phyloP scores from a whole-genome alignment of 345 rosid genomes.

The Trapa bicornis region DNA sequence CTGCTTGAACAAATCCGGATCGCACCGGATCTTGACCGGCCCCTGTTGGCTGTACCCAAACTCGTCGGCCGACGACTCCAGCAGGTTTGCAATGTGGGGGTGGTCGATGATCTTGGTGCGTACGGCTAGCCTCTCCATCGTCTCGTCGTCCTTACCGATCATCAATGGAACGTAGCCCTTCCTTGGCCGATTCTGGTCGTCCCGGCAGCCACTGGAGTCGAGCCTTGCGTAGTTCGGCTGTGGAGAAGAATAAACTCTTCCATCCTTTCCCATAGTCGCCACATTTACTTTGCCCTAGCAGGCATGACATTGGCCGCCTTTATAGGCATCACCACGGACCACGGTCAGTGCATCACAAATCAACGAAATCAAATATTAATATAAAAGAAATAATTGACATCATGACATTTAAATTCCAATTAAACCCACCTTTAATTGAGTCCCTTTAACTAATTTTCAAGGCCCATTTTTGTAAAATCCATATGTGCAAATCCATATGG shows the following conservation, averaged over 20 bases:
- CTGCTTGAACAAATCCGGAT: conserved; percentile 14
- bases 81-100: conserved; percentile 12
- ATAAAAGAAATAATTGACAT: too few relatives aligned
- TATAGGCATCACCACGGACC: background rate
- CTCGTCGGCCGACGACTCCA: conserved; percentile 19
- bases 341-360: background rate
- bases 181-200: conserved; percentile 3
- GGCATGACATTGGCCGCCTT: background rate
- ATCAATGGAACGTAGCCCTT: conserved; percentile 24
- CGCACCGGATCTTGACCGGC: conserved; percentile 16
- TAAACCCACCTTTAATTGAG: background rate
- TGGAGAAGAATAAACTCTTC: background rate
- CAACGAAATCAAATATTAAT: background rate
- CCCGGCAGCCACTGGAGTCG: background rate
- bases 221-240: conserved; percentile 5
- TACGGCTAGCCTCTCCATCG: conserved; percentile 14
- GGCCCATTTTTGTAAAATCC: too few relatives aligned
- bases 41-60: conserved; percentile 17
- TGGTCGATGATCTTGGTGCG: conserved; percentile 22
- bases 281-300: background rate
- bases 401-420: background rate
- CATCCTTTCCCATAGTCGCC: conserved; percentile 2
- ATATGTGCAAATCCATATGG: too few relatives aligned
- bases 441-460: background rate
- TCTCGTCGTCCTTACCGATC: conserved; percentile 12